A percentile compares a stretch with the other conserved stretches of the same genome.
Conservation (phyloP, 176 grass and related monocot species). For the Lolium rigidum region DNA sequence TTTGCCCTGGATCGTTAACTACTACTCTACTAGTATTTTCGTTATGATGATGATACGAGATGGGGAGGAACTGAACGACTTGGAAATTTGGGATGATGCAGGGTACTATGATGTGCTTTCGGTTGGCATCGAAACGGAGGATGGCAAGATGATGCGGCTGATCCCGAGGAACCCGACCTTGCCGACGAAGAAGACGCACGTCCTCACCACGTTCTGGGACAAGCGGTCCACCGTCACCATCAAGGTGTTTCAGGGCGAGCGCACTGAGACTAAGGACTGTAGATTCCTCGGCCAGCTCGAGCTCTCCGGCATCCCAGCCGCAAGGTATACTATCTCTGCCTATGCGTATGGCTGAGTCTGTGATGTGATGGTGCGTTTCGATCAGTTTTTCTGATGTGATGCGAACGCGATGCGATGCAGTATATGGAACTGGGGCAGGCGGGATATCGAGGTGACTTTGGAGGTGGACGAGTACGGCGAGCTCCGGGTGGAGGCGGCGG, state of each 20-base stretch:
- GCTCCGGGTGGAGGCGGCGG: no score
- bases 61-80: neutral
- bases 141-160: neutral
- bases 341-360: no score
- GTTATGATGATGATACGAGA: neutral
- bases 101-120: no score
- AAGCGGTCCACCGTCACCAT: neutral
- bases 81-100: no score
- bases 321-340: neutral
- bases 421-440: no score
- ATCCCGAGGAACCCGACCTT: neutral
- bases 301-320: neutral
- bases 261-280: neutral
- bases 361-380: no score
- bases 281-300: neutral
- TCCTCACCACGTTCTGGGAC: neutral
- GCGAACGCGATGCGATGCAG: no score
- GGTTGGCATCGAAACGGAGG: neutral
- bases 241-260: neutral
- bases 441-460: no score
- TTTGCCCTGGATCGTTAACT: neutral
- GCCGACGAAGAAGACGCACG: slow-evolving; percentile 1
- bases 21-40: no score
- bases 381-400: no score
- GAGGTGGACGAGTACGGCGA: no score